These are phyloP conservation scores for Omphalotus guepiniiformis DNA, from an alignment of 768 basidiomycete genomes.

Conservation along the genomic window DNA sequence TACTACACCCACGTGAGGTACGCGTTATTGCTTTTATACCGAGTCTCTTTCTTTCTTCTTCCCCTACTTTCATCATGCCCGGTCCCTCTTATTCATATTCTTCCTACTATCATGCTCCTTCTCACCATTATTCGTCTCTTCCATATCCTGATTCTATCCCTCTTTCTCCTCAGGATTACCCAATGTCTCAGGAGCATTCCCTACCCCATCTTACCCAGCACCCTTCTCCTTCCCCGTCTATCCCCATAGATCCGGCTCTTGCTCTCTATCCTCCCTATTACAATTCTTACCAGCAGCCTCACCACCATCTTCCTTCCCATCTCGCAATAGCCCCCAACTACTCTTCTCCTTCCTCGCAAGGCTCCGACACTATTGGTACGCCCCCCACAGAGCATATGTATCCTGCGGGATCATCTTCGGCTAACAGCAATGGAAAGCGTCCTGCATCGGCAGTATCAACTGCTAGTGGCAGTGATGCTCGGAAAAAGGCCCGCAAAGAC, in stretches of 20 bases:
- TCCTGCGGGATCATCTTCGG: constrained; percentile 34
- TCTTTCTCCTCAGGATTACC: constrained; percentile 36
- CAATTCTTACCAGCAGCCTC: constrained; percentile 46
- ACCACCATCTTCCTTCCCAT: constrained; percentile 49
- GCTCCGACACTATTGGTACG: constrained; percentile 71
- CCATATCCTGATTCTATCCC: constrained; percentile 28
- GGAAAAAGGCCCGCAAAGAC: constrained; percentile 63
- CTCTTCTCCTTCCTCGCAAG: constrained; percentile 78
- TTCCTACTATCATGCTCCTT: constrained; percentile 2
- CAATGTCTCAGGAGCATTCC: constrained; percentile 38
- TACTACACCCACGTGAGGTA: not conserved
- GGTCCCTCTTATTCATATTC: constrained; percentile 1
- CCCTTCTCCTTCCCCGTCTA: constrained; percentile 54
- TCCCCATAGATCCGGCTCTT: constrained; percentile 68
- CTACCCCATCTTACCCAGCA: constrained; percentile 40
- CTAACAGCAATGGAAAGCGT: constrained; percentile 61
- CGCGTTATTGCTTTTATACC: not conserved
- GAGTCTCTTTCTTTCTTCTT: constrained; percentile 1
- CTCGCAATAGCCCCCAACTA: constrained; percentile 54
- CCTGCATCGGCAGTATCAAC: constrained; percentile 49
- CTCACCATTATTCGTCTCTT: constrained; percentile 15
- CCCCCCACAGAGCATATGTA: constrained; percentile 64
- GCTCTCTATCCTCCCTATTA: constrained; percentile 68
- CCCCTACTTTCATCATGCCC: constrained; percentile 3
- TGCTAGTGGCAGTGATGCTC: constrained; percentile 31